phyloP scores from a whole-genome alignment of 2,329 filamentous ascomycete species.

The Cytospora chrysosperma region DNA sequence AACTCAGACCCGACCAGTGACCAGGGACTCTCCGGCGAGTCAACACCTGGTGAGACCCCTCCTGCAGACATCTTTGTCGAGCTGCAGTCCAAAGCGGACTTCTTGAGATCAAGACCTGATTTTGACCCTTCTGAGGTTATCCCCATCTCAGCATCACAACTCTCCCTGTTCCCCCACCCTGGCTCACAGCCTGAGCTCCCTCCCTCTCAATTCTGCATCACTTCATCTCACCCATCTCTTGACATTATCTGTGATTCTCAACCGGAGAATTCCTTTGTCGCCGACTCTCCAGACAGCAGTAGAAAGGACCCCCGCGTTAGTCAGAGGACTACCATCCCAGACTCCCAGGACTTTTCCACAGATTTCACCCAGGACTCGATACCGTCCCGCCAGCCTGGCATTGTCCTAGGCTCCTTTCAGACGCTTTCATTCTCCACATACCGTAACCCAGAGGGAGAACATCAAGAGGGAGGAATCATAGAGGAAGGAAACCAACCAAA shows the following conservation, averaged over 20 bases:
- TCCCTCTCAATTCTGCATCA: slow-evolving; percentile 19
- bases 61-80: slow-evolving; percentile 14
- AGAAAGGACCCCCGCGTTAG: slow-evolving; percentile 28
- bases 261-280: neutral
- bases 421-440: slow-evolving; percentile 6
- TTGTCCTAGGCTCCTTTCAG: slow-evolving; percentile 16
- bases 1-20: neutral
- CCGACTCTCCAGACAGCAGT: slow-evolving; percentile 1
- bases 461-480: neutral
- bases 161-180: slow-evolving; percentile 12
- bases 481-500: neutral
- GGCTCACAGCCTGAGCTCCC: slow-evolving; percentile 13
- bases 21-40: slow-evolving; percentile 1
- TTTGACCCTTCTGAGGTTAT: slow-evolving; percentile 29
- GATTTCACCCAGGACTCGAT: slow-evolving; percentile 17
- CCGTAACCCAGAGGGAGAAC: slow-evolving; percentile 1
- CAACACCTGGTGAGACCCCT: slow-evolving; percentile 1
- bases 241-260: slow-evolving; percentile 20
- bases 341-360: slow-evolving; percentile 40
- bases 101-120: slow-evolving; percentile 21
- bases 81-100: slow-evolving; percentile 21
- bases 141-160: slow-evolving; percentile 19
- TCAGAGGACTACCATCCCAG: slow-evolving; percentile 40
- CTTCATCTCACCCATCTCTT: slow-evolving; percentile 25
- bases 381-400: slow-evolving; percentile 21